Evolutionary conservation across 306 rosid species (phyloP).

Genomic region (Cicer arietinum): DNA sequence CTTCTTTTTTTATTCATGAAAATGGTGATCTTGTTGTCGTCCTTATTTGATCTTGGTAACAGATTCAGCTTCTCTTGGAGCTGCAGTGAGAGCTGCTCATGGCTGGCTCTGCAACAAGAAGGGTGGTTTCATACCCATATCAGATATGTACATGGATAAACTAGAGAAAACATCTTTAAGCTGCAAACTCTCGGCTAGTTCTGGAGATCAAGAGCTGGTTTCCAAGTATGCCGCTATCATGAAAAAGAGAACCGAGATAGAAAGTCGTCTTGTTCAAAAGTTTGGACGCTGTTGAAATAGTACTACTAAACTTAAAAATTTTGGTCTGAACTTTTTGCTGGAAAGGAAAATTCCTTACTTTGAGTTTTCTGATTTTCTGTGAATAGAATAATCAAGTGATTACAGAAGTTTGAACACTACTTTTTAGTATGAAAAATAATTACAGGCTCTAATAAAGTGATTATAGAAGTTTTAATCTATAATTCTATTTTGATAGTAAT

Average conservation of each 20-base stretch:
- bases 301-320: not conserved
- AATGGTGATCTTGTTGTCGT: not conserved
- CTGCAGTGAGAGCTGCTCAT: slow-evolving; percentile 96
- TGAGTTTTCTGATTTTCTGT: not conserved
- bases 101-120: slow-evolving; percentile 81
- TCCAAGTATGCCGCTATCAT: slow-evolving; percentile 64
- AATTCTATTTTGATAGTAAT: not conserved
- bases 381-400: slow-evolving; percentile 35
- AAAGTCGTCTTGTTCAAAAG: slow-evolving; percentile 73
- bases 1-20: not conserved
- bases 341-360: not conserved
- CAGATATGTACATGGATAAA: slow-evolving; percentile 69
- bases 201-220: slow-evolving; percentile 64
- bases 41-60: slow-evolving; percentile 22
- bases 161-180: slow-evolving; percentile 69
- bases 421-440: not conserved
- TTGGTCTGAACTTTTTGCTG: not conserved
- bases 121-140: slow-evolving; percentile 74
- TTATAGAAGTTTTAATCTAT: not conserved
- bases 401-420: not conserved
- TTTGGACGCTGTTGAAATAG: slow-evolving; percentile 63
- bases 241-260: slow-evolving; percentile 88
- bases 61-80: slow-evolving; percentile 99
- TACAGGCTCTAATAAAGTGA: not conserved
- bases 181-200: slow-evolving; percentile 67